Base-by-base conservation (phyloP, 2,329 filamentous ascomycete genomes). In the Aspergillus luchuensis region DNA sequence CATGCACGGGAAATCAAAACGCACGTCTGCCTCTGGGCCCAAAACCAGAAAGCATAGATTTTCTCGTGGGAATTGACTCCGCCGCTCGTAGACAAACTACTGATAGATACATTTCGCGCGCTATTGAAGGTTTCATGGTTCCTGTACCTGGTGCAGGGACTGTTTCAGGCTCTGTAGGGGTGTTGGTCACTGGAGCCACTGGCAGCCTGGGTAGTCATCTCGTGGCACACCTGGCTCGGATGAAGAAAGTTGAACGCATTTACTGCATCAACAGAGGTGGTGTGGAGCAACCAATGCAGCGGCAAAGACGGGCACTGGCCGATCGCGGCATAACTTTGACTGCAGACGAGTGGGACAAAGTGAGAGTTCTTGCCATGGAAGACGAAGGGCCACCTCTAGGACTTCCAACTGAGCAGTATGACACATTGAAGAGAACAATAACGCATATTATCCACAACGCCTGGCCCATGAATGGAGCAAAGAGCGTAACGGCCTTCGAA, bases 361-460 rank as follows among this genome's bases (percentile, higher is more conserved):
- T 84, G 0, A 55, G 48, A 2, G 84, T 86, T 39, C 66, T 83
- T 4, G 77, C 81, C 36, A 79, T 78, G 2, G 83, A 87, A 63
- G 76, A 82, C 15, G 77, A 80, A 0, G 75, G 79, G 13, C 71
- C 76, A 0, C 69, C 77, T 11, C 76, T 89, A 0, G 85, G 85
- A 0, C 75, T 89, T 0, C 61, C 71, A 0, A 15, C 59, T 0
- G 43, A 65, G 4, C 70, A 75, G 1, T 84, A 85, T 63, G 43
- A 69, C 2, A 21, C 53, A 0, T 74, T 85, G 0, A 66, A 72
- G 0, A n/a, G 63, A 0, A 66, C 56, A 2, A 80, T 80, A 8
- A 85, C 83, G 0, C 79, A 84, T 60, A 78, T 86, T 23, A 52
- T 74, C 10, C 72, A 74, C 56, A 73, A 71, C 33, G 71, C 71